phyloP scores from a whole-genome alignment of 73 alveolate species.

The Breviolum minutum region DNA sequence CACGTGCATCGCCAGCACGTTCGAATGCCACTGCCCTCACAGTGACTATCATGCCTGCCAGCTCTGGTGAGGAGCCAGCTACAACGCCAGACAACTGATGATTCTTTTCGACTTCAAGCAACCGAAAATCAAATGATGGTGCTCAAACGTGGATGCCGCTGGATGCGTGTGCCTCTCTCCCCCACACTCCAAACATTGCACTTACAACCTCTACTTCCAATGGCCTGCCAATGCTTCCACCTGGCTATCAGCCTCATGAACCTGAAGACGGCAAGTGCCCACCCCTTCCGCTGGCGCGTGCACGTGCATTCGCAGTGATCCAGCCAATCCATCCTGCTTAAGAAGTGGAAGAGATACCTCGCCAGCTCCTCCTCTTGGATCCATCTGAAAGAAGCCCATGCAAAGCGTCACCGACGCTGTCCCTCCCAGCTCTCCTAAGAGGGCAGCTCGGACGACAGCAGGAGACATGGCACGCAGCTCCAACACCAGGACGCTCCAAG shows the following conservation, averaged over 20 bases:
- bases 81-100: not conserved
- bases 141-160: not conserved
- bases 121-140: not conserved
- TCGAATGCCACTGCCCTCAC: constrained; percentile 84
- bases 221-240: constrained; percentile 22
- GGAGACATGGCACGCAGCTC: constrained; percentile 81
- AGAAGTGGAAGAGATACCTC: constrained; percentile 83
- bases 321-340: constrained; percentile 15
- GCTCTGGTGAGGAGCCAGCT: not conserved
- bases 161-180: not conserved
- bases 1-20: constrained; percentile 74
- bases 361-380: constrained; percentile 69
- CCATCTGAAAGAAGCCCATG: constrained; percentile 88
- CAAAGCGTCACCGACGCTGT: constrained; percentile 19
- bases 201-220: too few species aligned
- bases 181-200: too few species aligned
- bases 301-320: constrained; percentile 62
- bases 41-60: constrained; percentile 31
- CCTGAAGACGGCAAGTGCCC: constrained; percentile 52
- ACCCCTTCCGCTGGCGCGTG: constrained; percentile 47
- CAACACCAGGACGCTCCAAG: constrained; percentile 58
- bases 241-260: not conserved
- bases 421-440: constrained; percentile 51
- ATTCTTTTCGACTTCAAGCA: not conserved
- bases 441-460: constrained; percentile 58